These are phyloP conservation scores for Malus asiatica DNA, from an alignment of 306 rosid species.

Conservation along the genomic window DNA sequence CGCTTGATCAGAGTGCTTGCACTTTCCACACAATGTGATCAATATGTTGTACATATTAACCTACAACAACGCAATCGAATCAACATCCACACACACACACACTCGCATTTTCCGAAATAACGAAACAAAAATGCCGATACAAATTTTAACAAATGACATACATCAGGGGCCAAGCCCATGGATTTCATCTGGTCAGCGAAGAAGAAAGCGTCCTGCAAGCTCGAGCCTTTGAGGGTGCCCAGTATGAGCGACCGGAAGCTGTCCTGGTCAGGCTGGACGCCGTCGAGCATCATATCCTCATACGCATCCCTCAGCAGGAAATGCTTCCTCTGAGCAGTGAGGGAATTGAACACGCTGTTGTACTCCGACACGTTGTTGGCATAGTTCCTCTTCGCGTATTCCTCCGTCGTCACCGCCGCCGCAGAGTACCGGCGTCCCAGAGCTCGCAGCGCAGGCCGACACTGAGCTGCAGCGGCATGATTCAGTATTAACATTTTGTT, in stretches of 20 bases:
- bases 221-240: constrained; percentile 72
- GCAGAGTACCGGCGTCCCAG: constrained; percentile 45
- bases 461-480: constrained; percentile 25
- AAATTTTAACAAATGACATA: constrained; percentile 13
- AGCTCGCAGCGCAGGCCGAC: constrained; percentile 35
- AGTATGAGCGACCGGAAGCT: constrained; percentile 63
- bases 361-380: constrained; percentile 74
- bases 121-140: not conserved
- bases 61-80: constrained; percentile 24
- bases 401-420: constrained; percentile 41
- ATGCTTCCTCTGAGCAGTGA: constrained; percentile 58
- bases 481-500: not conserved
- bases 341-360: constrained; percentile 62
- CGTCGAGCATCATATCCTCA: constrained; percentile 91
- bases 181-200: constrained; percentile 76
- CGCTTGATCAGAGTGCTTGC: constrained; percentile 72
- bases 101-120: not conserved
- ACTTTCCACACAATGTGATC: constrained; percentile 80
- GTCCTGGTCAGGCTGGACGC: constrained; percentile 80
- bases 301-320: constrained; percentile 71
- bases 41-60: constrained; percentile 67
- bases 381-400: constrained; percentile 59
- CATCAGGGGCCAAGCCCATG: constrained; percentile 87
- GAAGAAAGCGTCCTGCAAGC: constrained; percentile 72
- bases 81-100: not conserved